Evolutionary conservation across 495 filamentous ascomycete genomes (phyloP), one percentile per base, ranked within the genome.

Genomic region (Ascobolus immersus): DNA sequence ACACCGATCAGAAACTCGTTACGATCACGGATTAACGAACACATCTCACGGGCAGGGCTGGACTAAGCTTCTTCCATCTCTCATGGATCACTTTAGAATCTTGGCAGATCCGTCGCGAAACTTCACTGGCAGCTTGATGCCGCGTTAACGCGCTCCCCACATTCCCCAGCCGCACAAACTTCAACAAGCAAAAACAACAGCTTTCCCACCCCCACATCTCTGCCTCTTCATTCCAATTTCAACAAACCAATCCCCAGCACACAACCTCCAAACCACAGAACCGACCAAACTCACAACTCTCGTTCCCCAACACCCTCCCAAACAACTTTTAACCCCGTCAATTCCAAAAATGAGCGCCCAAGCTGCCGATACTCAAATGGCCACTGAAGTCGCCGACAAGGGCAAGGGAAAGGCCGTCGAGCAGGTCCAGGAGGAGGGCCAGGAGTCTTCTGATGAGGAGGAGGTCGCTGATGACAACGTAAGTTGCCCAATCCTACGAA

Each of bases 381-480:
- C 25, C 11, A 31, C 18, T n/a, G 28, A 31, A 17, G 28, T 31
- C 10, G 28, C 28, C 17, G 39, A 62, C 44, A 81, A 81, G 57
- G 73, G 69, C 42, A 62, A 69, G 44, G 67, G 59, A 19, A 57
- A 64, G 36, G 73, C 79, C 28, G 48, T 62, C 48, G 63, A 59
- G 53, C 71, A 73, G 65, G 68, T 61, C 18, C 71, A 78, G 36
- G 73, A 73, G 21, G 66, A 65, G 1, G 67, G 73, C 17, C 68
- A 64, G 23, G 66, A 68, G 30, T 65, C 64, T 4, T 61, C 61
- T 2, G 74, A 77, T 27, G 65, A 65, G 28, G 69, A 71, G 41
- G 62, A 54, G 35, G 59, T 61, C 21, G 57, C 58, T n/a, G 63
- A 54, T 29, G 62, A 73, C 39, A 59, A 70, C 51, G 72, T 77